Conservation (phyloP, 2,329 filamentous ascomycete genomes). For the Penicillium sp. region DNA sequence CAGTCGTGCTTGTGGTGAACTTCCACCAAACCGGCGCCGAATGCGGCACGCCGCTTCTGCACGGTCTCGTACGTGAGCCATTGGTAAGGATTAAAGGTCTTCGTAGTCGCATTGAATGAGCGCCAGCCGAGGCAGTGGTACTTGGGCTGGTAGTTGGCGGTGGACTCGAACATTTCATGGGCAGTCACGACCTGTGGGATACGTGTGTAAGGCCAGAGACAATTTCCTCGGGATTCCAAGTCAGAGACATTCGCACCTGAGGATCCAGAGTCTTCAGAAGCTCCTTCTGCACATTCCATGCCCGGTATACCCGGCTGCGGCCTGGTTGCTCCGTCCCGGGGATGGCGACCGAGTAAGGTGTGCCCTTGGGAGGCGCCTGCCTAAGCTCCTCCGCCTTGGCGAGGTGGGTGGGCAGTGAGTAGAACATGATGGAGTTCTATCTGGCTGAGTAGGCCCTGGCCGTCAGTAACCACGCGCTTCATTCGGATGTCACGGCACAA, state of each 20-base stretch:
- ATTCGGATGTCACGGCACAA: slow-evolving; percentile 6
- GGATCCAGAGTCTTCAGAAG: slow-evolving; percentile 72
- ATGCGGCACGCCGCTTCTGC: slow-evolving; percentile 73
- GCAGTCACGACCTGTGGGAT: slow-evolving; percentile 56
- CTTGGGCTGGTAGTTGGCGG: slow-evolving; percentile 61
- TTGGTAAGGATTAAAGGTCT: slow-evolving; percentile 71
- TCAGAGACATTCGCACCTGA: slow-evolving; percentile 41
- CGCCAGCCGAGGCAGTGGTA: slow-evolving; percentile 75
- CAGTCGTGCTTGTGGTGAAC: slow-evolving; percentile 72
- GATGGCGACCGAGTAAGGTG: slow-evolving; percentile 73
- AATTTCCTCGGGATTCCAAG: background rate
- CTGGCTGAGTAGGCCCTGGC: background rate
- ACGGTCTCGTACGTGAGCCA: slow-evolving; percentile 83
- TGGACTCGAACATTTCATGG: slow-evolving; percentile 75
- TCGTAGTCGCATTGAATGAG: slow-evolving; percentile 70
- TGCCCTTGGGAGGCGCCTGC: slow-evolving; percentile 65
- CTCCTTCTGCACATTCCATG: slow-evolving; percentile 72
- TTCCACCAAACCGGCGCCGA: slow-evolving; percentile 81
- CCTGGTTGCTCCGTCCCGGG: slow-evolving; percentile 71
- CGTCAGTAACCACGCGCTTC: slow-evolving; percentile 2
- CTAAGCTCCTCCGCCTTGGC: slow-evolving; percentile 52
- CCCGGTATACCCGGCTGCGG: slow-evolving; percentile 74
- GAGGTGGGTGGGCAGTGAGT: slow-evolving; percentile 35
- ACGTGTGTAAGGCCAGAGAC: background rate
- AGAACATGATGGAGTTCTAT: slow-evolving; percentile 34